A percentile compares a stretch with the other conserved stretches of the same genome.
These are phyloP conservation scores for Pyrenophora graminea DNA, from an alignment of 2,329 filamentous ascomycete species.

Conservation along the genomic window DNA sequence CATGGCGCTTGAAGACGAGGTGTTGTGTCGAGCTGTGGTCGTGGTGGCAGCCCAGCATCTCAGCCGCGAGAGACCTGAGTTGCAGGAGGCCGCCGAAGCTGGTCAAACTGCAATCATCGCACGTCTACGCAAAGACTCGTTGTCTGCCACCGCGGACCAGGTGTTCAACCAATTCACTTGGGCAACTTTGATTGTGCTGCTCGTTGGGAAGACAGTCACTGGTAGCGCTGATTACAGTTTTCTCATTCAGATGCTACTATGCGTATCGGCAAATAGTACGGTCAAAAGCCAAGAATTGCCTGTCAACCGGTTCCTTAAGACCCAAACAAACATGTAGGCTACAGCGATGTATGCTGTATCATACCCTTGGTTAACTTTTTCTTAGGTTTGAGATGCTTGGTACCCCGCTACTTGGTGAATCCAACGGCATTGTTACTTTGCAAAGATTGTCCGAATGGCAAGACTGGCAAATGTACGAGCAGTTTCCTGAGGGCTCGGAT, in stretches of 20 bases:
- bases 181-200: conserved; percentile 46
- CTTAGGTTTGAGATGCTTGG: background rate
- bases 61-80: conserved; percentile 35
- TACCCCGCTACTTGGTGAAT: conserved; percentile 22
- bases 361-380: background rate
- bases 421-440: conserved; percentile 12
- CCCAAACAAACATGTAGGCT: conserved; percentile 11
- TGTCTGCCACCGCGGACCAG: conserved; percentile 27
- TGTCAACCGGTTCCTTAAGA: conserved; percentile 4
- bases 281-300: background rate
- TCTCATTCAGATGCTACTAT: conserved; percentile 46
- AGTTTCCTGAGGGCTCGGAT: conserved; percentile 11
- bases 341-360: background rate
- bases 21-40: conserved; percentile 45
- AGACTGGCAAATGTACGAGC: conserved; percentile 14
- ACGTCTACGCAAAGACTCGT: conserved; percentile 41
- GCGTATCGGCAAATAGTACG: conserved; percentile 21
- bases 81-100: conserved; percentile 40
- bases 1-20: conserved; percentile 46
- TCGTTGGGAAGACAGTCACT: conserved; percentile 51
- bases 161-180: conserved; percentile 47
- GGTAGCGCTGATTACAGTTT: conserved; percentile 47
- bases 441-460: conserved; percentile 11
- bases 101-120: conserved; percentile 46
- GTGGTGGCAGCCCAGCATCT: conserved; percentile 50